phyloP scores from a whole-genome alignment of 2,329 filamentous ascomycete species.

The Neofusicoccum parvum region DNA sequence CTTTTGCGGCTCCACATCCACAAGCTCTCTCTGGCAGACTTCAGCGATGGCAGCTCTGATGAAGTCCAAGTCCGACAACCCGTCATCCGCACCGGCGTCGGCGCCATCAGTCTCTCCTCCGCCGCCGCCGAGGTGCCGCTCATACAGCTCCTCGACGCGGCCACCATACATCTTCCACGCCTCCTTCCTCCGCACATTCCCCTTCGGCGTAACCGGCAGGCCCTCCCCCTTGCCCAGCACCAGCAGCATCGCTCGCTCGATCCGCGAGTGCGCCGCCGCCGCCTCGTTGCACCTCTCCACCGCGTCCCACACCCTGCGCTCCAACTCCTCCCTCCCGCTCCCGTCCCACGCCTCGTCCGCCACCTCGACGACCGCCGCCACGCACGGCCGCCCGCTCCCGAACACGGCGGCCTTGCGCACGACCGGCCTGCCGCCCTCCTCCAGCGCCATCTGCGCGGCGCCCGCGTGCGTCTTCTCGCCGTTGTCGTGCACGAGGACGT shows the following conservation, averaged over 20 bases:
- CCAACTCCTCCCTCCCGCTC: background rate
- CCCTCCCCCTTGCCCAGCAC: conserved; percentile 27
- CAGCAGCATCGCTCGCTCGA: conserved; percentile 31
- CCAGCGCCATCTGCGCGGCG: conserved; percentile 32
- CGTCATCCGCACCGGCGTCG: background rate
- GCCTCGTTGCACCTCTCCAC: background rate
- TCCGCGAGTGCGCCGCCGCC: conserved; percentile 25
- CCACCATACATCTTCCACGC: conserved; percentile 28
- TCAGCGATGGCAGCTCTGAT: background rate
- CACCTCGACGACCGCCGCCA: conserved; percentile 31
- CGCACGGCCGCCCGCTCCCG: conserved; percentile 27
- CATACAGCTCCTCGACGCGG: conserved; percentile 26
- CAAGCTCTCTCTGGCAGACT: background rate
- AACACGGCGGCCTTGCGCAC: conserved; percentile 20
- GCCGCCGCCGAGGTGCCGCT: background rate
- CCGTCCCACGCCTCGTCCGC: background rate
- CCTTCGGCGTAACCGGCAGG: conserved; percentile 36
- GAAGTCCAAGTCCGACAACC: background rate
- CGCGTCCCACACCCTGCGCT: background rate
- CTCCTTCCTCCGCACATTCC: conserved; percentile 36
- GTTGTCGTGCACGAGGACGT: conserved; percentile 35
- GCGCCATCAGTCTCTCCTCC: background rate
- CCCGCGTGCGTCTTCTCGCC: conserved; percentile 37
- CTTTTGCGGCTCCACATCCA: background rate
- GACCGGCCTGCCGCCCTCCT: conserved; percentile 27